Evolutionary conservation across 2,329 filamentous ascomycete species (phyloP).

Genomic region (Neofusicoccum ribis): DNA sequence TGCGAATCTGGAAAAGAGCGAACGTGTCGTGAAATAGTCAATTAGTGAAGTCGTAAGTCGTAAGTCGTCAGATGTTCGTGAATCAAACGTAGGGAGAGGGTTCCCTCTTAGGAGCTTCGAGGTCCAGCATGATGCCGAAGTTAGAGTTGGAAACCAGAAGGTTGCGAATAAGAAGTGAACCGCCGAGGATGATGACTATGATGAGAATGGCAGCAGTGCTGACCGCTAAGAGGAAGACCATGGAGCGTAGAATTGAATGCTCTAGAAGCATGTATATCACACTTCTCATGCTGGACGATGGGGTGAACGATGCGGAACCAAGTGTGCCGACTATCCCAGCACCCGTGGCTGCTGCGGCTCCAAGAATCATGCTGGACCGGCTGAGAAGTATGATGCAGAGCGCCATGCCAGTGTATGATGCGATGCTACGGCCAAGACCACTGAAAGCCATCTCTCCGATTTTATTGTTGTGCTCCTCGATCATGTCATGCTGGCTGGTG

Average conservation of each 20-base stretch:
- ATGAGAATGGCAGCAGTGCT: background rate
- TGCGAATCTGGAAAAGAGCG: background rate
- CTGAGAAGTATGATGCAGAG: constrained; percentile 6
- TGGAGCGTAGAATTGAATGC: background rate
- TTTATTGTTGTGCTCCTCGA: constrained; percentile 11
- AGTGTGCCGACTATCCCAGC: background rate
- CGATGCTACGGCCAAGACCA: background rate
- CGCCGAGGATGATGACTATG: background rate
- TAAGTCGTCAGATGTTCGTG: background rate
- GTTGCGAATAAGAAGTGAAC: background rate
- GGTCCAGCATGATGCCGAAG: background rate
- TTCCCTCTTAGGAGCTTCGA: background rate
- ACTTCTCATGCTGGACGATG: background rate
- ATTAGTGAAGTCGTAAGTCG: background rate
- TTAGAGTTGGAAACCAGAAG: background rate
- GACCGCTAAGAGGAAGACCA: background rate
- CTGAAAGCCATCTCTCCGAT: constrained; percentile 1
- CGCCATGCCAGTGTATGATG: background rate
- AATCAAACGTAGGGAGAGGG: background rate
- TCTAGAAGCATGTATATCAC: background rate
- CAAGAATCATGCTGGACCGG: background rate
- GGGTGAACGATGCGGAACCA: background rate
- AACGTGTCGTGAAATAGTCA: background rate
- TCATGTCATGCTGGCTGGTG: background rate
- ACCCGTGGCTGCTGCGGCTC: background rate